A percentile compares a stretch with the other conserved stretches of the same genome.
Evolutionary conservation across 2,329 filamentous ascomycete genomes (phyloP).

Genomic region (Seiridium cupressi): DNA sequence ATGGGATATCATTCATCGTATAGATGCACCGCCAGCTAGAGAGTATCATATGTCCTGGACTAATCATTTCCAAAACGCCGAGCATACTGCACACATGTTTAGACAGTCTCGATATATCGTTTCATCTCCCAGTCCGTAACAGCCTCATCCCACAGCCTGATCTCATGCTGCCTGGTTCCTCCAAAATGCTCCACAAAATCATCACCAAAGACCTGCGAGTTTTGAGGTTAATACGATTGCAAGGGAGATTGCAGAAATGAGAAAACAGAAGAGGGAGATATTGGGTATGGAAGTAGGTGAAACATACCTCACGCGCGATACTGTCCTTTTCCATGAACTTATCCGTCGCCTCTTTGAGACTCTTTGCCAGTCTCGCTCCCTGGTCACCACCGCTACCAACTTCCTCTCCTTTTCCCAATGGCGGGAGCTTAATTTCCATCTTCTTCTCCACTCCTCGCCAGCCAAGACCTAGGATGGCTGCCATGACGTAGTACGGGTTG

Average conservation of each 20-base stretch:
- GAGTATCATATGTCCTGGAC: too few relatives aligned
- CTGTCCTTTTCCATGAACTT: constrained; percentile 76
- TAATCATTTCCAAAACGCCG: too few relatives aligned
- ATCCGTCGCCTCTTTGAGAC: constrained; percentile 77
- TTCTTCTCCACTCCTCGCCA: constrained; percentile 94
- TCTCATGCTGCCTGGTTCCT: constrained; percentile 88
- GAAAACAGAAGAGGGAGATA: not conserved
- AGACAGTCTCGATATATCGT: constrained; percentile 77
- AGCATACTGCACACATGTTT: constrained; percentile 7
- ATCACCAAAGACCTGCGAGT: constrained; percentile 70
- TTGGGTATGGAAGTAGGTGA: too few relatives aligned
- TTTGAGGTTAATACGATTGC: not conserved
- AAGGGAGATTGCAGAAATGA: not conserved
- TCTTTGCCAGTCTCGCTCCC: constrained; percentile 79
- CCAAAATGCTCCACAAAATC: constrained; percentile 95
- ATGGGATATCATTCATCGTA: too few relatives aligned
- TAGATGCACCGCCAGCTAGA: too few relatives aligned
- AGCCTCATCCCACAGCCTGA: constrained; percentile 88
- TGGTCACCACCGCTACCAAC: constrained; percentile 70
- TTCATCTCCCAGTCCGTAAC: constrained; percentile 92
- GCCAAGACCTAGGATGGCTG: constrained; percentile 82
- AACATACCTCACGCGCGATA: constrained; percentile 70
- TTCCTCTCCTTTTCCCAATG: constrained; percentile 80
- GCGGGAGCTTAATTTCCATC: constrained; percentile 76
- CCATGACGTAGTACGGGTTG: constrained; percentile 83